Evolutionary conservation across 2,329 filamentous ascomycete genomes (phyloP).

Genomic region (Penicillium sp.): DNA sequence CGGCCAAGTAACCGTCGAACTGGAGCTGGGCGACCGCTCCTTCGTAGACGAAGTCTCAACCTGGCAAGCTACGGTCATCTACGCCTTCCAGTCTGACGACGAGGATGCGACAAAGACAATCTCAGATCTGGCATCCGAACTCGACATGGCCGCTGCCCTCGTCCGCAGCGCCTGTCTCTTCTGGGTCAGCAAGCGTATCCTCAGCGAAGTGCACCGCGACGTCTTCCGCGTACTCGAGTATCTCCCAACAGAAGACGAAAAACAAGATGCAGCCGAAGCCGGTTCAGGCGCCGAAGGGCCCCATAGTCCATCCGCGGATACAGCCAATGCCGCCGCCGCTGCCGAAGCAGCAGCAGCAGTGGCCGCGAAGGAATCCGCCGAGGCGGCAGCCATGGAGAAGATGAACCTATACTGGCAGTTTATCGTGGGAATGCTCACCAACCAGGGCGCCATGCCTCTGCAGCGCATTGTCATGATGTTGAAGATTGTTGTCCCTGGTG

Average conservation of each 20-base stretch:
- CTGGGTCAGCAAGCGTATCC: conserved; percentile 61
- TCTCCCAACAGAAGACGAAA: conserved; percentile 39
- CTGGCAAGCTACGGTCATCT: conserved; percentile 84
- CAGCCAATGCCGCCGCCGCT: conserved; percentile 36
- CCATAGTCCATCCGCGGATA: conserved; percentile 24
- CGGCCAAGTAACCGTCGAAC: conserved; percentile 74
- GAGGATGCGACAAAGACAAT: conserved; percentile 39
- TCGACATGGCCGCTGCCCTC: conserved; percentile 57
- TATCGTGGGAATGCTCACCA: conserved; percentile 92
- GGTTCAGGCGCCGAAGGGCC: conserved; percentile 13
- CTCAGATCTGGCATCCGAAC: conserved; percentile 46
- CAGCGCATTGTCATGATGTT: conserved; percentile 89
- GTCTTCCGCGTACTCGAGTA: conserved; percentile 58
- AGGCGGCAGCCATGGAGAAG: conserved; percentile 64
- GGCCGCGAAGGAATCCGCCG: conserved; percentile 46
- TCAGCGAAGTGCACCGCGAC: conserved; percentile 47
- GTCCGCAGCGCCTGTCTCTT: conserved; percentile 61
- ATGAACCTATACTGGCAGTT: conserved; percentile 84
- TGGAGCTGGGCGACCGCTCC: conserved; percentile 78
- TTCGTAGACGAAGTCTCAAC: conserved; percentile 70
- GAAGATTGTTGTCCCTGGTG: conserved; percentile 83
- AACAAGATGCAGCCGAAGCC: conserved; percentile 20
- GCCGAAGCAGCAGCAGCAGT: conserved; percentile 43
- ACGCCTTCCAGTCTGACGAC: conserved; percentile 66
- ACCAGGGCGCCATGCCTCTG: conserved; percentile 80